phyloP scores from a whole-genome alignment of 495 filamentous ascomycete genomes.

The Amphirosellinia nigrospora region DNA sequence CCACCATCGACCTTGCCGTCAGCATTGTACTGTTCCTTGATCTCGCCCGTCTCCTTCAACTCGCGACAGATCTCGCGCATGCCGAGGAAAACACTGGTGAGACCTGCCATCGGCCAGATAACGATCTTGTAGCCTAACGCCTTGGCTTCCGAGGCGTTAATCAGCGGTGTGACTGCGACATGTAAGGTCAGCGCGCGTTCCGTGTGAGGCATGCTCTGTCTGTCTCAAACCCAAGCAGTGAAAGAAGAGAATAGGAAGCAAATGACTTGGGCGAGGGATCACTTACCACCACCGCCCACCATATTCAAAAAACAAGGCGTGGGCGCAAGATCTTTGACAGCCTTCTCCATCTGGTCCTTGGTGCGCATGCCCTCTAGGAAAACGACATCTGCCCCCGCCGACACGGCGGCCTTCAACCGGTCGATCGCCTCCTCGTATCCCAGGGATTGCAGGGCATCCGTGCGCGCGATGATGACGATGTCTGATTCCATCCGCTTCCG shows the following conservation, averaged over 20 bases:
- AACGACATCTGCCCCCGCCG: constrained; percentile 67
- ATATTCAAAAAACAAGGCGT: constrained; percentile 67
- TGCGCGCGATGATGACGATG: constrained; percentile 73
- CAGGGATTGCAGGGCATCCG: constrained; percentile 66
- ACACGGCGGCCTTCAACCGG: constrained; percentile 61
- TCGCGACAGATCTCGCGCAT: constrained; percentile 53
- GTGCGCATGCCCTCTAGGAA: constrained; percentile 69
- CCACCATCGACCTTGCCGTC: constrained; percentile 56
- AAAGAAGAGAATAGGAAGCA: background rate
- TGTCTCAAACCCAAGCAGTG: background rate
- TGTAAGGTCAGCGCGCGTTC: background rate
- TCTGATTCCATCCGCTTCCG: constrained; percentile 53
- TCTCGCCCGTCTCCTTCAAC: constrained; percentile 56
- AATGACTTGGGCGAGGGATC: background rate
- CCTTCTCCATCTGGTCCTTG: constrained; percentile 58
- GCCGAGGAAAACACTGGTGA: constrained; percentile 59
- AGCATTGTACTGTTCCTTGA: constrained; percentile 29
- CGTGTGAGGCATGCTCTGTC: background rate
- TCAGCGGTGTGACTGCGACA: constrained; percentile 53
- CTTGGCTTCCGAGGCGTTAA: constrained; percentile 60
- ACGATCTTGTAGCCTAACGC: constrained; percentile 69
- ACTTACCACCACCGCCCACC: constrained; percentile 59
- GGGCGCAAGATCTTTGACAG: constrained; percentile 56
- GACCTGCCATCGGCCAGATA: constrained; percentile 62
- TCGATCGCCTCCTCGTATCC: constrained; percentile 67